phyloP scores from a whole-genome alignment of 176 grass and related monocot species.

The Dactylis glomerata region DNA sequence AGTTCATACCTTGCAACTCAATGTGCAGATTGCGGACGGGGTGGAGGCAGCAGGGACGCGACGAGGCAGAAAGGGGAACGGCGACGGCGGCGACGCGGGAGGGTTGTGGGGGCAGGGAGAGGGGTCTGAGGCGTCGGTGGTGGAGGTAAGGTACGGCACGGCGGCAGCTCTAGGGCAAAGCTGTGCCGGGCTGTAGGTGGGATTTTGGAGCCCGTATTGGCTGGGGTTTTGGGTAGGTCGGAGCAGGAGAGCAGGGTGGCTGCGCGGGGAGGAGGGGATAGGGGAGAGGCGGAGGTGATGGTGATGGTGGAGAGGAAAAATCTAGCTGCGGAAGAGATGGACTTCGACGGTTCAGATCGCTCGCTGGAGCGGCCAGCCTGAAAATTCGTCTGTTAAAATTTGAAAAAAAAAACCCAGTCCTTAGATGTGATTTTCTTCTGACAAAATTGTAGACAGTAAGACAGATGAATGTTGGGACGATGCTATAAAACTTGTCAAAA shows the following conservation, averaged over 20 bases:
- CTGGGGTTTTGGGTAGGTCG: conserved; percentile 9
- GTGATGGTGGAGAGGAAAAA: not conserved
- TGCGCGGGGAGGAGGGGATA: conserved; percentile 7
- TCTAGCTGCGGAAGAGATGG: not conserved
- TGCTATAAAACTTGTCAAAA: too few relatives aligned
- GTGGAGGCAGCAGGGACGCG: not conserved
- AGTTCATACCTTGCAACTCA: not conserved
- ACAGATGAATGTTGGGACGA: not conserved
- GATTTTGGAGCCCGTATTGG: not conserved
- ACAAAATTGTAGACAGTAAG: not conserved
- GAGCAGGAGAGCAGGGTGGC: not conserved
- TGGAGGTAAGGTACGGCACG: not conserved
- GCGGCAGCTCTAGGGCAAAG: not conserved
- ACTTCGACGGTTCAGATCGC: not conserved
- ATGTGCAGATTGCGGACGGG: not conserved
- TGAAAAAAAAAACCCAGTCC: too few relatives aligned
- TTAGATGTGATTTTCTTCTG: not conserved
- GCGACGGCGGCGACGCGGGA: not conserved
- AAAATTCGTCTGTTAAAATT: not conserved
- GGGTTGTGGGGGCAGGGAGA: not conserved
- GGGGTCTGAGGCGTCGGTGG: not conserved
- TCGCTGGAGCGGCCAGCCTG: not conserved
- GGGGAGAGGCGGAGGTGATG: not conserved
- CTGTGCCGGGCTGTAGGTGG: not conserved
- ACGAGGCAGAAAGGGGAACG: not conserved